Percentiles rank a stretch among this genome's conserved stretches.
Conservation (phyloP, 2,329 filamentous ascomycete genomes). For the Aspergillus felis region DNA sequence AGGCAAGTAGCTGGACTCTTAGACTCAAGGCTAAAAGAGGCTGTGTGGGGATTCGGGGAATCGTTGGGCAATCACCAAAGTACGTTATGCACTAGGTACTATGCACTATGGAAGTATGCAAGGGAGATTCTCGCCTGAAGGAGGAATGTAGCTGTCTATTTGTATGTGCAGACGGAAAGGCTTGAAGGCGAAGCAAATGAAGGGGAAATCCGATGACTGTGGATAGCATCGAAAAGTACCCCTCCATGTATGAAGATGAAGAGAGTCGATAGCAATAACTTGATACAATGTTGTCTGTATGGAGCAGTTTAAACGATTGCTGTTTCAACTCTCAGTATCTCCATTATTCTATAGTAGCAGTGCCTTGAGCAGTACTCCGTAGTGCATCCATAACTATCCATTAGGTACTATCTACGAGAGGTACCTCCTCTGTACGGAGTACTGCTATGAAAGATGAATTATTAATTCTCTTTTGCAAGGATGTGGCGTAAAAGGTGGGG, state of each 20-base stretch:
- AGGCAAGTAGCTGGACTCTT: not conserved
- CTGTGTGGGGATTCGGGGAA: not conserved
- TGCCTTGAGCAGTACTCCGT: not conserved
- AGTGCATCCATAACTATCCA: not conserved
- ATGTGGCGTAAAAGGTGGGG: not conserved
- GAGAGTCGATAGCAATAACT: not conserved
- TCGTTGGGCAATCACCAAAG: not conserved
- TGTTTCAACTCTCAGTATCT: not conserved
- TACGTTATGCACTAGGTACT: not conserved
- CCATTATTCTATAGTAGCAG: not conserved
- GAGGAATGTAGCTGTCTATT: not conserved
- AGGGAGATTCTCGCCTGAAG: not conserved
- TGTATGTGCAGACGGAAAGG: not conserved
- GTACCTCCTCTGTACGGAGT: not conserved
- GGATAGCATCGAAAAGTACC: not conserved
- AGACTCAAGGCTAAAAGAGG: not conserved
- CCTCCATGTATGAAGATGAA: not conserved
- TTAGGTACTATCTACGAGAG: not conserved
- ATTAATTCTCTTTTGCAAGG: not conserved
- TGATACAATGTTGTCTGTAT: not conserved
- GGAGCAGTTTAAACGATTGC: not conserved
- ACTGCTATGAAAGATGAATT: not conserved
- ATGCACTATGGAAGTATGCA: not conserved
- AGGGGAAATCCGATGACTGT: not conserved
- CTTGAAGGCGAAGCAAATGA: not conserved